Evolutionary conservation across 257 asterid species (phyloP).

Genomic region (Fraxinus excelsior): DNA sequence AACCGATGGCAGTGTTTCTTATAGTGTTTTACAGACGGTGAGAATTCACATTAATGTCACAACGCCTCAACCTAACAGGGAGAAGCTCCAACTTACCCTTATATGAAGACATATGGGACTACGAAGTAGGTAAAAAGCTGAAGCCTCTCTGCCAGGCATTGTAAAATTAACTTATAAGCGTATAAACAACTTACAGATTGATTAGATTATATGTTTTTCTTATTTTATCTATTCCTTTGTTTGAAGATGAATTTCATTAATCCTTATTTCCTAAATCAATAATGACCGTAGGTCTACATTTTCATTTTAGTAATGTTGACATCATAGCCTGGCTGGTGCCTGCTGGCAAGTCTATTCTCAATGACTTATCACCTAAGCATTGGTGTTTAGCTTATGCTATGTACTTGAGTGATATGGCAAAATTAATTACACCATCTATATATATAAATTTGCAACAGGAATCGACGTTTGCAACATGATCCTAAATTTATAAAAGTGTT

Average conservation of each 20-base stretch:
- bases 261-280: neutral
- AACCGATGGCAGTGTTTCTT: conserved; percentile 49
- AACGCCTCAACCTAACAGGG: conserved; percentile 95
- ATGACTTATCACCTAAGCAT: neutral
- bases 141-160: neutral
- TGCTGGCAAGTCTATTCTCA: no score
- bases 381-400: no score
- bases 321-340: neutral
- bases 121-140: neutral
- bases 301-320: neutral
- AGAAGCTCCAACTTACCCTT: conserved; percentile 84
- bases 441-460: no score
- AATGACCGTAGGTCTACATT: neutral
- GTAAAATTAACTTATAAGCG: neutral
- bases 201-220: neutral
- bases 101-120: conserved; percentile 21
- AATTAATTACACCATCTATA: neutral
- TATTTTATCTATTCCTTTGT: neutral
- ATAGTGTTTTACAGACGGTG: conserved; percentile 77
- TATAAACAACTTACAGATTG: neutral
- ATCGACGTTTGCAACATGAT: no score
- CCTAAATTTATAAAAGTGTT: no score
- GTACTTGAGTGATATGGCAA: no score
- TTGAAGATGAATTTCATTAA: neutral
- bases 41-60: conserved; percentile 87